A percentile compares a stretch with the other conserved stretches of the same genome.
These are phyloP conservation scores for Aspergillus tamarii DNA, from an alignment of 2,329 filamentous ascomycete species.

Conservation along the genomic window DNA sequence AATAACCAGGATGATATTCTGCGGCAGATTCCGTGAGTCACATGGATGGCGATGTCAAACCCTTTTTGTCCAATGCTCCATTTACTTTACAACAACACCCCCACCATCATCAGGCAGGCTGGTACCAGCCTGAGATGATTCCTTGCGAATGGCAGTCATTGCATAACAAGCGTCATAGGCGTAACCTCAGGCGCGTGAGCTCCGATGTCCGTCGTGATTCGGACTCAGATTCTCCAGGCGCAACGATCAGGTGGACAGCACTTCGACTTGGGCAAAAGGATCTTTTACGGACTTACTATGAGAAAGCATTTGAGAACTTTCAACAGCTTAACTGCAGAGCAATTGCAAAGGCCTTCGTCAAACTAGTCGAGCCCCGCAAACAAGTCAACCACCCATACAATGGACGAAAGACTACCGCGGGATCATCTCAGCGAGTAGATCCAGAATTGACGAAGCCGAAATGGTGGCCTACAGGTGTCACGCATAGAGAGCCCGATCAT, in stretches of 20 bases:
- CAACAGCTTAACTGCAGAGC: constrained; percentile 48
- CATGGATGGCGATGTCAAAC: constrained; percentile 17
- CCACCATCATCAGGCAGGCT: constrained; percentile 15
- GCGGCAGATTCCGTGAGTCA: constrained; percentile 14
- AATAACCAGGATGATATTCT: neutral
- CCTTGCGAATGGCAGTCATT: constrained; percentile 36
- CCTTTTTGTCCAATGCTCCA: constrained; percentile 15
- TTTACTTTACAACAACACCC: constrained; percentile 17
- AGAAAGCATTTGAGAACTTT: constrained; percentile 42
- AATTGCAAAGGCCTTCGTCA: constrained; percentile 48
- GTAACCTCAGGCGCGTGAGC: constrained; percentile 22
- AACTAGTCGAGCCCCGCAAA: constrained; percentile 48
- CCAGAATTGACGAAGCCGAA: constrained; percentile 45
- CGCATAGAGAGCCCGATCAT: constrained; percentile 51
- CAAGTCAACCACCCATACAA: constrained; percentile 51
- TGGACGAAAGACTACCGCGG: constrained; percentile 33
- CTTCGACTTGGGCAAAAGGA: constrained; percentile 33
- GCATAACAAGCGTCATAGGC: constrained; percentile 32
- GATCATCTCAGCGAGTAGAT: constrained; percentile 34
- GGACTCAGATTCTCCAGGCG: constrained; percentile 24
- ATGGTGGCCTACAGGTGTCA: constrained; percentile 44
- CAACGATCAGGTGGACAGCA: constrained; percentile 27
- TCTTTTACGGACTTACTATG: constrained; percentile 40
- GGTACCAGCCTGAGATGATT: constrained; percentile 35
- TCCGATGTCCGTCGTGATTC: constrained; percentile 19